Conservation (phyloP, 169 alveolate genomes). For the Eimeria acervulina region DNA sequence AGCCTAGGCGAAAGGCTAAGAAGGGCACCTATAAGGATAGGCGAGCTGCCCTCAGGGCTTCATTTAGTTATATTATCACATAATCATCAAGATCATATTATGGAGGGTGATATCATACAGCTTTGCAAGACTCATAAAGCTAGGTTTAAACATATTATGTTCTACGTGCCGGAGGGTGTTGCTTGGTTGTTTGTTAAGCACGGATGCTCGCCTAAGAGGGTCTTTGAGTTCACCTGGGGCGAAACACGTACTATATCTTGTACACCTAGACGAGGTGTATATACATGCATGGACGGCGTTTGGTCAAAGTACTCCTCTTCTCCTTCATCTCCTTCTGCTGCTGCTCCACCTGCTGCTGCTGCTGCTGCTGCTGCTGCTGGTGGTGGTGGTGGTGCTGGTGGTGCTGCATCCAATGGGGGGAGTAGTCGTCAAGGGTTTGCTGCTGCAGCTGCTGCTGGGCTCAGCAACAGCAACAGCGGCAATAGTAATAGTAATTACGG, state of each 20-base stretch:
- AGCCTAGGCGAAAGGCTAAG: constrained; percentile 72
- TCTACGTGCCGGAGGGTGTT: constrained; percentile 81
- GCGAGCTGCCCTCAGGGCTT: constrained; percentile 18
- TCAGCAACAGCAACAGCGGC: too few species aligned
- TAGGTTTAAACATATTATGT: constrained; percentile 19
- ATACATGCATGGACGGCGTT: constrained; percentile 66
- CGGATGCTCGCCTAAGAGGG: constrained; percentile 59
- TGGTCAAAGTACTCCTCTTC: background rate
- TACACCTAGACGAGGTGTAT: constrained; percentile 42
- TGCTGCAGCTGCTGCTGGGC: background rate
- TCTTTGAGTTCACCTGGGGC: constrained; percentile 79
- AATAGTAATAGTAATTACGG: background rate
- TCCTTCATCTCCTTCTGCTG: too few species aligned
- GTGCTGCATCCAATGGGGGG: too few species aligned
- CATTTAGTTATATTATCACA: constrained; percentile 63
- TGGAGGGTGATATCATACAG: constrained; percentile 61
- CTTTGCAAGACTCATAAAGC: constrained; percentile 4
- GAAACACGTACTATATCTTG: constrained; percentile 66
- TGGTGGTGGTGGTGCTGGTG: too few species aligned
- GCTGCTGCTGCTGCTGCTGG: background rate
- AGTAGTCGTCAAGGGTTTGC: background rate
- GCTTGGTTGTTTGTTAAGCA: constrained; percentile 66
- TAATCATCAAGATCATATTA: constrained; percentile 79
- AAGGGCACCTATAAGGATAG: background rate
- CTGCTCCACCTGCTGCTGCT: background rate